Evolutionary conservation across 2,329 filamentous ascomycete species (phyloP), one percentile per base, ranked within the genome.

Genomic region (Claviceps sp.): DNA sequence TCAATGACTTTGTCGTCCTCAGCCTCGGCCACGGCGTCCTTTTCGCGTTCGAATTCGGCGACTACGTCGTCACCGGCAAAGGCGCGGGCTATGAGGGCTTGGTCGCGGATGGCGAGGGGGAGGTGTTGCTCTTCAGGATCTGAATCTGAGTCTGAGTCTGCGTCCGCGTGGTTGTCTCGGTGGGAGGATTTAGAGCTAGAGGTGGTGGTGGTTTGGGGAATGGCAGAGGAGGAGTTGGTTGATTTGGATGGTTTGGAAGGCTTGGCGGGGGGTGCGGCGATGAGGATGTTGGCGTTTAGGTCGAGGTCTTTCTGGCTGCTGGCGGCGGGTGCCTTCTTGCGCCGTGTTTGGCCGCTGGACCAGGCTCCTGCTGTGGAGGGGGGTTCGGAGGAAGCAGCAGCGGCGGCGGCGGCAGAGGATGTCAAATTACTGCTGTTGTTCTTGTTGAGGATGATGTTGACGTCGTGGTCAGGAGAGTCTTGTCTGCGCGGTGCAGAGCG

Each of bases 21-120:
- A 18, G 87, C 86, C 34, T 79, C 76, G 18, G 81, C 79, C 1
- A 79, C 73, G 48, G 81, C 79, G 16, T 75, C 76, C 70, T 97
- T 97, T 63, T 97, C 90, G 40, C 76, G 76, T 53, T 80, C 79
- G 63, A 97, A 98, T 41, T 89, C 83, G 46, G 79, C 79, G 8
- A 85, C 81, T 1, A 94, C 87, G 64, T 95, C 86, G 47, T 89
- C 89, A 43, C 88, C 89, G 2, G 90, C 91, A 66, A 98, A 96
- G 4, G 88, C 90, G 58, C 82, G 78, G 56, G 85, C 83, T 52
- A 95, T 83, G 54, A 95, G 79, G 41, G 83, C 80, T 57, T 77
- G 73, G 59, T 83, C 79, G 48, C 73, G 73, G 59, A 82, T 75
- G 22, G 76, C 74, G 50, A 83, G 70, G 2, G 78, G 78, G 2